Base-by-base conservation (phyloP, 1,139 yeast species). In the Kodamaea ohmeri region DNA sequence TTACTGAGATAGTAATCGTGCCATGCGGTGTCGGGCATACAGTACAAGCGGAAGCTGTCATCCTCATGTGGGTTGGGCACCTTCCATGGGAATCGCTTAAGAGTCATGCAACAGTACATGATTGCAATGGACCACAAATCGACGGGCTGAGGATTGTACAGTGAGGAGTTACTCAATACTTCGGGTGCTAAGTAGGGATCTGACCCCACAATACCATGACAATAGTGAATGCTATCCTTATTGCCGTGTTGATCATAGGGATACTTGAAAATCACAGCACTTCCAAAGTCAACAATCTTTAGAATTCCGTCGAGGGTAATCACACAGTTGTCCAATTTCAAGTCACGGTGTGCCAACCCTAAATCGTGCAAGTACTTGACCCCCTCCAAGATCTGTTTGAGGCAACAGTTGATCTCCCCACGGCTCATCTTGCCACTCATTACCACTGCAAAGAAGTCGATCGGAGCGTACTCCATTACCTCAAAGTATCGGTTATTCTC, bases 101-200 rank as follows among this genome's bases (percentile, higher is more conserved):
- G 67, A 39, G 92, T 81, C 96, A 90, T 89, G 63, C 98, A 92
- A 64, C 97, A 92, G 59, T 83, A 92, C 29, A 92, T 90, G 35
- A 92, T 89, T 8, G 96, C 98, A 43, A 86, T 73, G 1, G 97
- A 89, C 98, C 98, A 92, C 37, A 92, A 72, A 62, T 92, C 98
- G 7, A 90, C 95, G 2, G 89, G 86, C 54, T 86, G 88, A 2
- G 98, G 97, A 56, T 90, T 95, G 56, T 90, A 92, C 22, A 82
- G 76, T 45, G 65, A 63, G 40, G 79, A 74, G 39, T 77, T 76
- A 22, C 74, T 76, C 49, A 94, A 73, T 13, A 90, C 97, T 60
- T 92, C 99, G 0, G 99, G 98, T 1, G 98, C 97, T 54, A 92
- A 73, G 56, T 92, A 92, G 4, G 99, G 99, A 62, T 94, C 99